A percentile compares a stretch with the other conserved stretches of the same genome.
Evolutionary conservation across 2,329 filamentous ascomycete genomes (phyloP).

Genomic region (Alternaria postmessia): DNA sequence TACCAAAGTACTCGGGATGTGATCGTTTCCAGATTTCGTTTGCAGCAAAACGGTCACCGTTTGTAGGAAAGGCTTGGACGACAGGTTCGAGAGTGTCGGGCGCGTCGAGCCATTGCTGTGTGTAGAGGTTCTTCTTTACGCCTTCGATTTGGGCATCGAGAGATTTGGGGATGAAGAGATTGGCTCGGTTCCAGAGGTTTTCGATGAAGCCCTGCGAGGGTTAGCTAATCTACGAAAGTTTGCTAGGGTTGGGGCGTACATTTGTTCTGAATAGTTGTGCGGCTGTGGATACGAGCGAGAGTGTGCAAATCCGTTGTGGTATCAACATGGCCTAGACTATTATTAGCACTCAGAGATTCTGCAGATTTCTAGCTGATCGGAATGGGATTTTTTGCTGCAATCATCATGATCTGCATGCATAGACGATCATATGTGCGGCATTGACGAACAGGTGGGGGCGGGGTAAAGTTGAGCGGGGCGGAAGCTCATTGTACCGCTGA

Average conservation of each 20-base stretch:
- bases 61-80: constrained; percentile 69
- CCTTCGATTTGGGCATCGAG: constrained; percentile 71
- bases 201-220: constrained; percentile 59
- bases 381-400: neutral
- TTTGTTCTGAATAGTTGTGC: constrained; percentile 58
- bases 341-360: neutral
- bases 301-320: constrained; percentile 58
- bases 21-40: constrained; percentile 77
- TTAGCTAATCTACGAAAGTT: constrained; percentile 49
- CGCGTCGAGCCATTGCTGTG: constrained; percentile 65
- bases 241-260: constrained; percentile 25
- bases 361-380: neutral
- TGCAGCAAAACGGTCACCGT: constrained; percentile 83
- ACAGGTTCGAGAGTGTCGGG: constrained; percentile 63
- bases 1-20: constrained; percentile 67
- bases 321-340: constrained; percentile 51
- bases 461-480: constrained; percentile 24
- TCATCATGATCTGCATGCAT: constrained; percentile 2
- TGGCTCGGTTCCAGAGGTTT: constrained; percentile 68
- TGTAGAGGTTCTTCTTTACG: constrained; percentile 73
- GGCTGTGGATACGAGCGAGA: constrained; percentile 61
- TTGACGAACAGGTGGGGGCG: constrained; percentile 20
- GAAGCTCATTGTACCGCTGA: constrained; percentile 10
- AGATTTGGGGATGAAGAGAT: constrained; percentile 72
- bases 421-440: neutral